phyloP scores from a whole-genome alignment of 176 grass and related monocot genomes.

The Bothriochloa decipiens region DNA sequence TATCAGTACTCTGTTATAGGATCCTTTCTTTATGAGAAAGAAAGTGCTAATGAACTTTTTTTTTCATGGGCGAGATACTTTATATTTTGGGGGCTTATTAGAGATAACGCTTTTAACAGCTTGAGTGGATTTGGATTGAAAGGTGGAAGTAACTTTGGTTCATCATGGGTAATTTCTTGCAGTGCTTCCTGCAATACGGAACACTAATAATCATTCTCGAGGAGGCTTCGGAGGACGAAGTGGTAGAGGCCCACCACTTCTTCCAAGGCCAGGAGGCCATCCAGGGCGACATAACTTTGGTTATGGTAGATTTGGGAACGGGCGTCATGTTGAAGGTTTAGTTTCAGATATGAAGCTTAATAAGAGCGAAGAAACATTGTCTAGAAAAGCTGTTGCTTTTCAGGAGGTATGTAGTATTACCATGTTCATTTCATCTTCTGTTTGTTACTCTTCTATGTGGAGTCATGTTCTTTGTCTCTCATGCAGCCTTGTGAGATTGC shows the following conservation, averaged over 20 bases:
- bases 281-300: conserved; percentile 66
- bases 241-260: conserved; percentile 84
- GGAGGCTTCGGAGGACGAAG: conserved; percentile 69
- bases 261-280: conserved; percentile 87
- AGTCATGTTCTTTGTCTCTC: conserved; percentile 40
- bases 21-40: not conserved
- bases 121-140: conserved; percentile 31
- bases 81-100: conserved; percentile 5
- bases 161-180: conserved; percentile 25
- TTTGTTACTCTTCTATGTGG: conserved; percentile 23
- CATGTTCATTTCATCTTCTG: conserved; percentile 25
- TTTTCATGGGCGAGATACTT: conserved; percentile 37
- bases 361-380: conserved; percentile 98
- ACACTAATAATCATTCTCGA: conserved; percentile 71
- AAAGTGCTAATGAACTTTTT: not conserved
- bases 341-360: conserved; percentile 98
- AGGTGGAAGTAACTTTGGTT: conserved; percentile 14
- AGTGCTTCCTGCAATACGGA: conserved; percentile 79
- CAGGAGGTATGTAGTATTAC: conserved; percentile 69
- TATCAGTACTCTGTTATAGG: not conserved
- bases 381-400: conserved; percentile 87
- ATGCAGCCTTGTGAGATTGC: conserved; percentile 92
- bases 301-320: conserved; percentile 79
- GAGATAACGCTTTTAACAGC: conserved; percentile 24
- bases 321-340: conserved; percentile 81